Evolutionary conservation across 257 asterid species (phyloP).

Genomic region (Solanum phureja): DNA sequence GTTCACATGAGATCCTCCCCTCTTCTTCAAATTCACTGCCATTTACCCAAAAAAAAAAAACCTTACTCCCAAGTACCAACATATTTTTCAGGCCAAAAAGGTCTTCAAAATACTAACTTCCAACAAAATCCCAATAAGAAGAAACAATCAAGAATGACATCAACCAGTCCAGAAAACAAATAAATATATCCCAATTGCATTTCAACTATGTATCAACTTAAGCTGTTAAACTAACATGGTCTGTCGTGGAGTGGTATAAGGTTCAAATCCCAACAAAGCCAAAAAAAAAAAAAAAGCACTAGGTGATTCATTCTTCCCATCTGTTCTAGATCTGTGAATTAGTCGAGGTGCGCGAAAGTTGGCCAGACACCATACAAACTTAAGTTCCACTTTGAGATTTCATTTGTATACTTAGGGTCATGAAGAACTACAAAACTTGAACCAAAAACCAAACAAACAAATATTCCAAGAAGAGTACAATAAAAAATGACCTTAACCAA

Average conservation of each 20-base stretch:
- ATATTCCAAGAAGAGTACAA: neutral
- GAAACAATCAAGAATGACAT: neutral
- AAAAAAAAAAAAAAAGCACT: too few species aligned
- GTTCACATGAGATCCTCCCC: conserved; percentile 18
- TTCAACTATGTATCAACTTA: neutral
- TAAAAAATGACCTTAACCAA: neutral
- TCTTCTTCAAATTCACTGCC: conserved; percentile 33
- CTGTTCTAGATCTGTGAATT: neutral
- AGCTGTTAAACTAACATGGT: neutral
- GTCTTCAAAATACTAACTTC: neutral
- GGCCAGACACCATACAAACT: neutral
- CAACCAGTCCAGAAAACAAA: neutral
- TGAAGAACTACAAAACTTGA: neutral
- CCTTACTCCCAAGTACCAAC: neutral
- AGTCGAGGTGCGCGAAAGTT: neutral
- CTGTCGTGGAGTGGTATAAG: neutral
- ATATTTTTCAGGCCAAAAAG: neutral
- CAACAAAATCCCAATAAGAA: neutral
- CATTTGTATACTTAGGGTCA: neutral
- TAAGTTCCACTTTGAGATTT: neutral
- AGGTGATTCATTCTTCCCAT: neutral
- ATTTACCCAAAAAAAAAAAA: neutral
- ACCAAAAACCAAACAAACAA: neutral
- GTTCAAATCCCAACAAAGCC: neutral
- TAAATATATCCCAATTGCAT: neutral